These are phyloP conservation scores for Pterocarpus santalinus DNA, from an alignment of 306 rosid species.

Conservation along the genomic window DNA sequence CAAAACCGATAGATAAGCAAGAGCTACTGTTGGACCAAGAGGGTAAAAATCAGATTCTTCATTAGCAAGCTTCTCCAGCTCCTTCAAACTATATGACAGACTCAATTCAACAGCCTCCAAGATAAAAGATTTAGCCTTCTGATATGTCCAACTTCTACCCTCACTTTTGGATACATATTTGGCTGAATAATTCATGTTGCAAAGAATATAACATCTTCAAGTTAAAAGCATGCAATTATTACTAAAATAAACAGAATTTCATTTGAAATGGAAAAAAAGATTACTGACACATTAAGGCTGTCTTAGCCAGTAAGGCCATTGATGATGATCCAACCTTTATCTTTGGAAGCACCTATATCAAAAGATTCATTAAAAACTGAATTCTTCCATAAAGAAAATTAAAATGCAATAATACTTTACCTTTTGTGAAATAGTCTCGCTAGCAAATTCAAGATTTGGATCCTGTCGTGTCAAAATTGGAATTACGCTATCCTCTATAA, in stretches of 20 bases:
- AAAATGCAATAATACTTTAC: slow-evolving; percentile 49
- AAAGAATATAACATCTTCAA: slow-evolving; percentile 43
- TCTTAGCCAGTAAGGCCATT: slow-evolving; percentile 84
- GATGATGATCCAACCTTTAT: slow-evolving; percentile 91
- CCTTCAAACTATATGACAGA: slow-evolving; percentile 69
- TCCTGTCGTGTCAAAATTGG: slow-evolving; percentile 74
- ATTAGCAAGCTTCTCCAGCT: slow-evolving; percentile 78
- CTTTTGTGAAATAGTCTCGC: slow-evolving; percentile 72
- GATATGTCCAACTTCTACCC: slow-evolving; percentile 84
- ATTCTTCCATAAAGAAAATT: slow-evolving; percentile 26
- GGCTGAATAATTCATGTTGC: slow-evolving; percentile 65
- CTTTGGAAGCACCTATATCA: slow-evolving; percentile 79
- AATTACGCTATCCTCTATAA: slow-evolving; percentile 84
- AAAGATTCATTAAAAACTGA: slow-evolving; percentile 49
- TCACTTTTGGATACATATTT: slow-evolving; percentile 88
- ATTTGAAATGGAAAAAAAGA: slow-evolving; percentile 37
- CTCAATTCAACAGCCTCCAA: slow-evolving; percentile 88
- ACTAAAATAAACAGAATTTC: slow-evolving; percentile 34
- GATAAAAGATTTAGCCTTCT: slow-evolving; percentile 87
- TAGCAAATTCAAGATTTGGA: slow-evolving; percentile 69
- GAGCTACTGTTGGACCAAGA: slow-evolving; percentile 93
- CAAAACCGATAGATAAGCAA: slow-evolving; percentile 80
- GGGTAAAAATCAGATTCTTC: slow-evolving; percentile 88
- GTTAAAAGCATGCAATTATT: slow-evolving; percentile 38
- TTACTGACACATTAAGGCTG: slow-evolving; percentile 87